A percentile compares a stretch with the other conserved stretches of the same genome.
Evolutionary conservation across 192 early-diverging fungal genomes (phyloP).

Genomic region (Coemansia asiatica): DNA sequence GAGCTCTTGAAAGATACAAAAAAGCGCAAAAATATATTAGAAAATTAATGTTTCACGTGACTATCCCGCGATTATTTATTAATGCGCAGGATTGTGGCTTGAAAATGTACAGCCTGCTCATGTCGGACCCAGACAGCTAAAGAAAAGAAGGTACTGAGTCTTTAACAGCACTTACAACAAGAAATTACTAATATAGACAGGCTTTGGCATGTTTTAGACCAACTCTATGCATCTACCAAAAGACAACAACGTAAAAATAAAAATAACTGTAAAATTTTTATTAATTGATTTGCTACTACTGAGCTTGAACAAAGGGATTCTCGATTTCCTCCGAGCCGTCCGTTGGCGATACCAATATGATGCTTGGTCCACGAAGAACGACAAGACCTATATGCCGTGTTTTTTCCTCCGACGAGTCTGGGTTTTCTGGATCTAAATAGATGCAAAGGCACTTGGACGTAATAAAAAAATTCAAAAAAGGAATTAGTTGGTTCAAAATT

Average conservation of each 20-base stretch:
- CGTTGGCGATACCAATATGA: slow-evolving; percentile 87
- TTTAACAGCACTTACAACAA: too few species aligned
- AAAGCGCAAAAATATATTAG: background rate
- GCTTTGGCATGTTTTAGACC: too few species aligned
- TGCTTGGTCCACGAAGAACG: slow-evolving; percentile 84
- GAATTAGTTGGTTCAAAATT: background rate
- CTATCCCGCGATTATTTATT: background rate
- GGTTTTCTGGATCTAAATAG: slow-evolving; percentile 24
- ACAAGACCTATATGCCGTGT: slow-evolving; percentile 80
- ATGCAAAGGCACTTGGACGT: background rate
- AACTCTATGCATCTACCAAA: too few species aligned
- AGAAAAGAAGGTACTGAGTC: too few species aligned
- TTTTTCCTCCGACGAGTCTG: slow-evolving; percentile 30
- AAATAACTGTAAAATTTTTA: background rate
- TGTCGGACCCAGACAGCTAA: too few species aligned
- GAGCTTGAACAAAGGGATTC: slow-evolving; percentile 76
- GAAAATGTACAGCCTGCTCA: background rate
- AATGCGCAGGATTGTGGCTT: slow-evolving; percentile 3
- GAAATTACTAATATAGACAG: too few species aligned
- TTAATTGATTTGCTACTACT: slow-evolving; percentile 13
- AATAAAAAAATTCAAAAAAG: too few species aligned
- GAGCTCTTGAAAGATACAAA: too few species aligned
- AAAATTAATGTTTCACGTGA: slow-evolving; percentile 1
- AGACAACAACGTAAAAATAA: too few species aligned
- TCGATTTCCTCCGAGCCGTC: slow-evolving; percentile 89